These are phyloP conservation scores for Fagus crenata DNA, from an alignment of 306 rosid genomes.

Conservation along the genomic window DNA sequence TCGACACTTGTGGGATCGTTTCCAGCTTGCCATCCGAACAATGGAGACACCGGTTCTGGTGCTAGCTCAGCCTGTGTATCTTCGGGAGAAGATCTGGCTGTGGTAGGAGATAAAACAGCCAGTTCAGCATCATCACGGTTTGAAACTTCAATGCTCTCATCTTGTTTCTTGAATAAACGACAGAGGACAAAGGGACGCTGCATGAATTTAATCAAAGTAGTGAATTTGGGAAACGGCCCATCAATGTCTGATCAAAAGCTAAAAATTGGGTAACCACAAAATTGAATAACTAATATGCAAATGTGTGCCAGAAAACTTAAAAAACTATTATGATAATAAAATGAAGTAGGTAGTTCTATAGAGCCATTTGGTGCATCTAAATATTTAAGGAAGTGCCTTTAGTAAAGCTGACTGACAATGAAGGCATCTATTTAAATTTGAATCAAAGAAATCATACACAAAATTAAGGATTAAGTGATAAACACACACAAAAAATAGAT, in stretches of 20 bases:
- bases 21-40: slow-evolving; percentile 42
- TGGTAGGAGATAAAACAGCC: slow-evolving; percentile 45
- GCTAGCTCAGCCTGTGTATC: slow-evolving; percentile 49
- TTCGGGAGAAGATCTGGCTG: slow-evolving; percentile 50
- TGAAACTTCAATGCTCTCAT: slow-evolving; percentile 59
- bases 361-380: not conserved
- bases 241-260: slow-evolving; percentile 12
- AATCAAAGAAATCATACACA: not conserved
- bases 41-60: slow-evolving; percentile 44
- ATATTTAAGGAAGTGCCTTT: not conserved
- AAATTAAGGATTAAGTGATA: not conserved
- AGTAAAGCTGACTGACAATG: not conserved
- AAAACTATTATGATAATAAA: not conserved
- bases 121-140: slow-evolving; percentile 55
- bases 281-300: not conserved
- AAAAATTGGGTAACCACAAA: not conserved
- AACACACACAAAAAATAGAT: not conserved
- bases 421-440: not conserved
- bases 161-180: slow-evolving; percentile 79
- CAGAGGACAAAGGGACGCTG: slow-evolving; percentile 88
- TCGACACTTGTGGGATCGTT: slow-evolving; percentile 24
- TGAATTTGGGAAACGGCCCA: slow-evolving; percentile 21
- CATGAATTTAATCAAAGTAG: slow-evolving; percentile 20
- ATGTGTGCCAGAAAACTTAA: not conserved
- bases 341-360: not conserved